Evolutionary conservation across 345 rosid species (phyloP), one percentile per base, ranked within the genome.

Genomic region (Punica granatum): DNA sequence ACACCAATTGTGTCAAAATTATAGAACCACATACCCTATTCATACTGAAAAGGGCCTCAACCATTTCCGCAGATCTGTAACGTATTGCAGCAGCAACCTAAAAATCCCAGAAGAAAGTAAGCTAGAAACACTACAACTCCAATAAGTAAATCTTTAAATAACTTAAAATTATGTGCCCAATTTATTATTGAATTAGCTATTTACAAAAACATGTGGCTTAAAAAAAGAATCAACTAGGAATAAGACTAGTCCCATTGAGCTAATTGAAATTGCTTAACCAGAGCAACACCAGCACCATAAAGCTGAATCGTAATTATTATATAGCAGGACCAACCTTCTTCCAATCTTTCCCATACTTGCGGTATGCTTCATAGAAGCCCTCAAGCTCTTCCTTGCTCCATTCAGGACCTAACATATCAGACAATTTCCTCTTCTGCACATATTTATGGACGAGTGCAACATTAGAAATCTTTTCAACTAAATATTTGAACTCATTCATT

Each of bases 331-430:
- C 26, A 56, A 92, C 99, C 96, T 84, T 92, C 78, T 79, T 88
- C 99, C 99, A 95, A 48, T 92, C 93, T 56, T 83, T 83, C 32
- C 99, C 99, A 64, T 95, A 78, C 65, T 76, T 85, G 13, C 97
- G 79, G 67, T 88, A 95, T 49, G 92, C 90, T 66, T 85, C 91
- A 76, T 95, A 95, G 82, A 95, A 95, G 56, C 83, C 82, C 77
- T 85, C 88, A 44, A 92, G 92, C 78, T 95, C 99, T n/a, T 49
- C 77, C 78, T 81, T 82, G 71, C 81, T 87, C 99, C 99, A 95
- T 58, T 90, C 96, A 73, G 94, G 82, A 64, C 99, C 99, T 67
- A 92, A 76, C 80, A 85, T 90, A 64, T 90, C 92, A 70, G 96
- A 67, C 68, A 87, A 75, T 70, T 90, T 94, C 82, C 77, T 86